Evolutionary conservation across 495 filamentous ascomycete species (phyloP), one percentile per base, ranked within the genome.

Genomic region (Aspergillus heteromorphus): DNA sequence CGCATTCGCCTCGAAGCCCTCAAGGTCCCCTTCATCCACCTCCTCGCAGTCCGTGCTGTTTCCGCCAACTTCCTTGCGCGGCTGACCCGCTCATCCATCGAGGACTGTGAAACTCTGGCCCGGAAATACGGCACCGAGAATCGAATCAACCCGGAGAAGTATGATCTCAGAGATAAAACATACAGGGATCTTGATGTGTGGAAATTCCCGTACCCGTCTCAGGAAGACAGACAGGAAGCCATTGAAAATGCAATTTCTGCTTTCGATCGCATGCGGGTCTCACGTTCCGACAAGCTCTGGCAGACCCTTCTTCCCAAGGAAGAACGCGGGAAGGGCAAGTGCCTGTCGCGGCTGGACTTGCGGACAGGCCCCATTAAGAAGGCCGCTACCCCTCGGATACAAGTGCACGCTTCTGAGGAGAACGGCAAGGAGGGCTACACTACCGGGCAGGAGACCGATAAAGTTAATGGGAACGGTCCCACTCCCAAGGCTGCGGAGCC

Each of bases 181-280:
- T 95, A 85, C 76, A 90, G 87, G 61, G 91, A 96, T 53, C 74
- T 96, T 25, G 87, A 96, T 64, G 79, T 90, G 16, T 95, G 85
- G 79, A 81, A 81, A 13, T 93, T 90, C 66, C 74, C 79, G 6
- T 93, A 92, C 65, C 73, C 75, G 14, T 79, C 67, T 20, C 68
- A 79, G 27, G 81, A 83, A 29, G 87, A 92, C 59, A 84, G 91
- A 21, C 77, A 91, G 61, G 76, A 78, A 11, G 91, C 88, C 11
- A 92, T 96, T 66, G 84, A 92, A 60, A 89, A 87, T 63, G 88
- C 90, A n/a, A 80, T 95, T 49, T 84, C 79, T 34, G 79, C 85
- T 20, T 95, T 87, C 60, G 91, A 96, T 73, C 83, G 86, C 51
- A 76, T 86, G 73, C 82, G 91, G 5, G 68, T 95, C n/a, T 79